Evolutionary conservation across 192 early-diverging fungal genomes (phyloP), one percentile per base, ranked within the genome.

Genomic region (Coemansia erecta): DNA sequence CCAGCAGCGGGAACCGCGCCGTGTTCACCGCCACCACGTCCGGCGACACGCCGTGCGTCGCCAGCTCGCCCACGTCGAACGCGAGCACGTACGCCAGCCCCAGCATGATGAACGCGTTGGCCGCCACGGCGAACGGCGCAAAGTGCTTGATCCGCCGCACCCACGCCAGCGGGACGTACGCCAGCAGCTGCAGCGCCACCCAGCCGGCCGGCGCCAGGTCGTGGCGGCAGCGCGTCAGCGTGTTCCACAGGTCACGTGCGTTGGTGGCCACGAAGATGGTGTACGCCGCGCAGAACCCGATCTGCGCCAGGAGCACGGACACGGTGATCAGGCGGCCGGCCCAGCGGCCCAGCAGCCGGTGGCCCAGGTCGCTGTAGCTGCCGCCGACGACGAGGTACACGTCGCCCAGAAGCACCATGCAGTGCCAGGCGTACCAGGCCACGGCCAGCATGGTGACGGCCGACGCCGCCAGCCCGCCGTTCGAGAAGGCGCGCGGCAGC

Each of bases 141-240:
- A 97, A 87, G 63, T 90, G 86, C 63, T 92, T 90, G 81, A 97
- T 97, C 59, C 84, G 85, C 18, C 94, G 89, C 39, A 97, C 92
- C 86, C 91, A 89, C 14, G 91, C 85, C 60, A 96, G 67, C 3
- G 94, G 94, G 39, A 93, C 85, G 67, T 92, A 84, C 6, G 89
- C 80, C 17, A 89, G 59, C 39, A 92, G 71, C 62, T 92, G 93
- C 14, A 89, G 59, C 19, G 87, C 63, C 48, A 95, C 86, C 73
- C 89, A 95, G 53, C 87, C 85, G 45, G 87, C 89, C 55, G 81
- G 83, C 51, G 88, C 81, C 18, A 83, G 70, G 53, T 81, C 70
- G 59, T 63, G 56, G n/a, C 74, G 71, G 82, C 86, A 92, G 50
- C 82, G 79, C 9, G 85, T 88, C 17, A 89, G 68, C 4, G 87